Percentiles rank a stretch among this genome's conserved stretches.
Conservation (phyloP, 2,329 filamentous ascomycete species). For the Microsporum ferrugineum region DNA sequence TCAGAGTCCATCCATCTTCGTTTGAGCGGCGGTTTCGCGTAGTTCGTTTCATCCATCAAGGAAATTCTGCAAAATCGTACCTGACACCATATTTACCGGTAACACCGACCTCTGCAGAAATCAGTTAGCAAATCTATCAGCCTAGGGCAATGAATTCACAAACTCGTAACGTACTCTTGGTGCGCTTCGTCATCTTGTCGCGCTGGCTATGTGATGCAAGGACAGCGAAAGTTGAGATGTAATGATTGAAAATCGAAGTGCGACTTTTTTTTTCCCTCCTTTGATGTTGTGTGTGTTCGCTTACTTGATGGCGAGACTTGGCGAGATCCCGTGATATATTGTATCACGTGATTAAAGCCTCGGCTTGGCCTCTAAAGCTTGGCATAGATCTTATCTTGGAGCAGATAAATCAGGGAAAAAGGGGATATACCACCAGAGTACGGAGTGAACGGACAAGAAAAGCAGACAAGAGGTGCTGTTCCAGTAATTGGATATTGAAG, state of each 20-base stretch:
- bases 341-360: not conserved
- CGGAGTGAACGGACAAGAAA: not conserved
- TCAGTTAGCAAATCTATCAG: constrained; percentile 21
- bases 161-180: constrained; percentile 50
- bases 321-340: not conserved
- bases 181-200: constrained; percentile 85
- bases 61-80: constrained; percentile 44
- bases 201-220: constrained; percentile 13
- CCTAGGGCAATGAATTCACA: not conserved
- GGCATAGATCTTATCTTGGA: not conserved
- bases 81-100: constrained; percentile 98
- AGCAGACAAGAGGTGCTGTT: not conserved
- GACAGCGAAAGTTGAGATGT: constrained; percentile 9
- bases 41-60: constrained; percentile 2
- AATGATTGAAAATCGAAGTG: constrained; percentile 9
- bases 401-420: not conserved
- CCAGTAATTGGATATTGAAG: not conserved
- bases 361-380: not conserved
- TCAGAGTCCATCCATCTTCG: not conserved
- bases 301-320: constrained; percentile 12
- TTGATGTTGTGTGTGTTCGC: constrained; percentile 15
- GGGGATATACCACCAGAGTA: not conserved
- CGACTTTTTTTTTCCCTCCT: not conserved
- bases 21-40: not conserved
- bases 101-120: constrained; percentile 67